A percentile compares a stretch with the other conserved stretches of the same genome.
Conservation (phyloP, 2,329 filamentous ascomycete species). For the Cladosporium sp. region DNA sequence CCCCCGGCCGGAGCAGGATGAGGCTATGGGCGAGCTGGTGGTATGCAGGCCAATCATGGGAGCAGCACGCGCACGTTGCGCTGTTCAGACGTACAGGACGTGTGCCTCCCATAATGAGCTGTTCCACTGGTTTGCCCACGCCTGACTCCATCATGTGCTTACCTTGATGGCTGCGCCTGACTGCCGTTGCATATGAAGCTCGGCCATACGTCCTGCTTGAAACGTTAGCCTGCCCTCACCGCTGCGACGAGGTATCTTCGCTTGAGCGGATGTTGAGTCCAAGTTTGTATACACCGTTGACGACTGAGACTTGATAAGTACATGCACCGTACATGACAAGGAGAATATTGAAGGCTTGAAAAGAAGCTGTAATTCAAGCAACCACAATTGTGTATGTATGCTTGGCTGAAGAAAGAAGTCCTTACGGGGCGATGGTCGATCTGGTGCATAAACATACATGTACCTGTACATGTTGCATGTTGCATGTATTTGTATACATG, state of each 20-base stretch:
- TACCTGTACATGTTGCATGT: neutral
- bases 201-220: neutral
- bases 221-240: neutral
- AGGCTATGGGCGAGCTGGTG: neutral
- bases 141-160: neutral
- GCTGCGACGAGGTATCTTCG: neutral
- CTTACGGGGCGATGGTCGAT: neutral
- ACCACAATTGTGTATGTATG: neutral
- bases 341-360: neutral
- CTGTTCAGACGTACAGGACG: neutral
- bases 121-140: neutral
- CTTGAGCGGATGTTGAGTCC: neutral
- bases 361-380: neutral
- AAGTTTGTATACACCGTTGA: neutral
- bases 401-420: neutral
- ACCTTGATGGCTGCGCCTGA: slow-evolving; percentile 5
- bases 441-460: neutral
- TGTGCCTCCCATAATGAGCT: neutral
- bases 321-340: neutral
- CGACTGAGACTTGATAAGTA: neutral
- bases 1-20: neutral
- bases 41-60: neutral
- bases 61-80: slow-evolving; percentile 2
- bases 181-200: neutral
- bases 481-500: too few species aligned